A percentile compares a stretch with the other conserved stretches of the same genome.
phyloP scores from a whole-genome alignment of 2,329 filamentous ascomycete species.

The Aspergillus bombycis region DNA sequence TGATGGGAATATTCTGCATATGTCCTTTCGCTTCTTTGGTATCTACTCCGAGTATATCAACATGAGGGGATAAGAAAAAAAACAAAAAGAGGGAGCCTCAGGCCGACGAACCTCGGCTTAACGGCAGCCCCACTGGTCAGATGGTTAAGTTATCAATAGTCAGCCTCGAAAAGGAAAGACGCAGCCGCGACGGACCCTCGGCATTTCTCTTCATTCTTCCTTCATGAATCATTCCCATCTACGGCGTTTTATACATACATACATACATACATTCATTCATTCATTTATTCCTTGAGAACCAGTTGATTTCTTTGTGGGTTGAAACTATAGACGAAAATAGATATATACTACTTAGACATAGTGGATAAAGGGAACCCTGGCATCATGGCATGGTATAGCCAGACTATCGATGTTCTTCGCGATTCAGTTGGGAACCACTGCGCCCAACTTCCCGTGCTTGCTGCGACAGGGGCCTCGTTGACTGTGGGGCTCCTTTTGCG shows the following conservation, averaged over 20 bases:
- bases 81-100: not conserved
- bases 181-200: not conserved
- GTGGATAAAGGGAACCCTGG: not conserved
- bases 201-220: not conserved
- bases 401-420: conserved; percentile 39
- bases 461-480: conserved; percentile 40
- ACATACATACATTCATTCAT: not conserved
- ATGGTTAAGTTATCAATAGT: not conserved
- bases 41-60: too few relatives aligned
- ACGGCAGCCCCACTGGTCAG: not conserved
- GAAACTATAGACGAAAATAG: conserved; percentile 3
- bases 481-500: conserved; percentile 37
- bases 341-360: not conserved
- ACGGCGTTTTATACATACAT: not conserved
- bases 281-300: not conserved
- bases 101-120: not conserved
- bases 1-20: not conserved
- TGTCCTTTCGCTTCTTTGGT: not conserved
- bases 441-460: conserved; percentile 36
- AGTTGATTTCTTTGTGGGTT: not conserved
- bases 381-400: conserved; percentile 38
- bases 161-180: not conserved
- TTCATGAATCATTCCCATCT: not conserved
- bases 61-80: not conserved
- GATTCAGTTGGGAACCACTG: conserved; percentile 34